These are phyloP conservation scores for Suillus variegatus DNA, from an alignment of 768 basidiomycete species.

Conservation along the genomic window DNA sequence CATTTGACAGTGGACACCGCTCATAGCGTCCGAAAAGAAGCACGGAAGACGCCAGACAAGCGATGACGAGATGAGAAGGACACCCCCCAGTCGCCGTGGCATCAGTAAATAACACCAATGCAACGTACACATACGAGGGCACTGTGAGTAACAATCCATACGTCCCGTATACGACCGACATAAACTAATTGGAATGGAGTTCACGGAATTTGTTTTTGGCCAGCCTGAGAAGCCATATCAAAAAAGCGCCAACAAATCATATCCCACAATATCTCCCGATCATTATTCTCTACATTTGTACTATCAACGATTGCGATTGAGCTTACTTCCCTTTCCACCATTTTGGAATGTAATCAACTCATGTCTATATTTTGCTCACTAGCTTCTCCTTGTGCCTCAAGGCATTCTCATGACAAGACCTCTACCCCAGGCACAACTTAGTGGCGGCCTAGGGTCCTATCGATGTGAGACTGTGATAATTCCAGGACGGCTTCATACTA, in stretches of 20 bases:
- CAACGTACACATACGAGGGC: no score
- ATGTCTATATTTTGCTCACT: background rate
- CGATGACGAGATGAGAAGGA: conserved; percentile 4
- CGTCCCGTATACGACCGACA: background rate
- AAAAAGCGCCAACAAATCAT: background rate
- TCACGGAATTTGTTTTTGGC: background rate
- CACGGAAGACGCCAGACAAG: background rate
- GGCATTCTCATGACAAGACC: background rate
- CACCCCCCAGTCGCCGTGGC: no score
- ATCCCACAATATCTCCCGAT: background rate
- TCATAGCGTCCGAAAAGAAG: conserved; percentile 3
- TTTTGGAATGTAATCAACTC: background rate
- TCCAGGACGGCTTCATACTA: background rate
- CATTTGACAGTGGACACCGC: background rate
- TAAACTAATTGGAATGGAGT: background rate
- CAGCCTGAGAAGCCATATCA: background rate
- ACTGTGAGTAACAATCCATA: no score
- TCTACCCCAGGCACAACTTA: background rate
- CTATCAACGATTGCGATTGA: background rate
- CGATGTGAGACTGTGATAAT: background rate
- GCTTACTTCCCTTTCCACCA: background rate
- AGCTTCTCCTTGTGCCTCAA: background rate
- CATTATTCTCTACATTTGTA: background rate
- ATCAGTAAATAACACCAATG: background rate
- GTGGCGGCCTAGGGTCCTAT: background rate